These are phyloP conservation scores for Termitomyces sp. DNA, from an alignment of 768 basidiomycete species.

Conservation along the genomic window DNA sequence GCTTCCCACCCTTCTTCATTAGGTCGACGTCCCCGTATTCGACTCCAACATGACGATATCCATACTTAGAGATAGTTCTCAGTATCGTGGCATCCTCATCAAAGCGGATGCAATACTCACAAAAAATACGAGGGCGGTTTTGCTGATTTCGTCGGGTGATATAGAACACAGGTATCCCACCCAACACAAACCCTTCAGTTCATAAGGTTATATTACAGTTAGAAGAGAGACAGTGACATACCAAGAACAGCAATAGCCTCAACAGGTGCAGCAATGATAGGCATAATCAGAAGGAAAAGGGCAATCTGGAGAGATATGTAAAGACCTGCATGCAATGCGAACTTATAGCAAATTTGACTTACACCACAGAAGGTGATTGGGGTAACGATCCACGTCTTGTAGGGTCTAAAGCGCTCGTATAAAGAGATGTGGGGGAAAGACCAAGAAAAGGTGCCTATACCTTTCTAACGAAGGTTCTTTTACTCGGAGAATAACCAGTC, in stretches of 20 bases:
- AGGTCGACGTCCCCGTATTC: conserved; percentile 45
- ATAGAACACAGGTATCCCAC: conserved; percentile 81
- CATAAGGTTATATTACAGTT: background rate
- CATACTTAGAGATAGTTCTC: conserved; percentile 25
- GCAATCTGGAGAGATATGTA: conserved; percentile 53
- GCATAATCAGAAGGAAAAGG: conserved; percentile 89
- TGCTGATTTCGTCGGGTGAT: conserved; percentile 54
- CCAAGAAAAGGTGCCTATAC: conserved; percentile 17
- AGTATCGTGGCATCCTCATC: background rate
- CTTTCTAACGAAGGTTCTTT: conserved; percentile 88
- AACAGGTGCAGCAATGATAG: conserved; percentile 85
- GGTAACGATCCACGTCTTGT: conserved; percentile 87
- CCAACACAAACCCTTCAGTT: conserved; percentile 64
- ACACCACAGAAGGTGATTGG: conserved; percentile 88
- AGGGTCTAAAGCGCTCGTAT: conserved; percentile 57
- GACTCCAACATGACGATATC: conserved; percentile 34
- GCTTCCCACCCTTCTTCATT: conserved; percentile 70
- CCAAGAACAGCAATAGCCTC: conserved; percentile 86
- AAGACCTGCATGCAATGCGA: background rate
- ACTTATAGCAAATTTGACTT: conserved; percentile 20
- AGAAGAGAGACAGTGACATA: conserved; percentile 26
- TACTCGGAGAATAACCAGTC: conserved; percentile 79
- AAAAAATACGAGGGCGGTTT: conserved; percentile 31
- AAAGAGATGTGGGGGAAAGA: background rate
- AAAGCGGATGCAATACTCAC: conserved; percentile 25